Conservation (phyloP, 805 yeast genomes). For the Candida schatavii region DNA sequence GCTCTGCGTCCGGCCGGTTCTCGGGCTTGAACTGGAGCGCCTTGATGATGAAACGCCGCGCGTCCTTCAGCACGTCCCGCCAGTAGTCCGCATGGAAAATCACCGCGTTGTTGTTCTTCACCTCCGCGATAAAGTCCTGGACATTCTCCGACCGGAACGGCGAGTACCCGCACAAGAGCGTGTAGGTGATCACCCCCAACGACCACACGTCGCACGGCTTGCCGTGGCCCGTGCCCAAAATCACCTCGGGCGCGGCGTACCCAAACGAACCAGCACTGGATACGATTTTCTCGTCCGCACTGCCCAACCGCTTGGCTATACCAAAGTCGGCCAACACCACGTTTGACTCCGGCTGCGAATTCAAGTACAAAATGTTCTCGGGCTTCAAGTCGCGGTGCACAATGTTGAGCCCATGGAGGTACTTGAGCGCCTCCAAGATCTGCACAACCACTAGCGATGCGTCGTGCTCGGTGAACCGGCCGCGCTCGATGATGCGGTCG, state of each 20-base stretch:
- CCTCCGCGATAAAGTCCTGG: slow-evolving; percentile 77
- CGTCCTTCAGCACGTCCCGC: slow-evolving; percentile 75
- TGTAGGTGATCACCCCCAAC: slow-evolving; percentile 87
- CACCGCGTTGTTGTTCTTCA: slow-evolving; percentile 68
- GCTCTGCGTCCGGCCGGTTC: slow-evolving; percentile 64
- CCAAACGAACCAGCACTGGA: slow-evolving; percentile 91
- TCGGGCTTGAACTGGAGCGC: slow-evolving; percentile 68
- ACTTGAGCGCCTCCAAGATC: slow-evolving; percentile 71
- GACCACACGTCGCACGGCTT: slow-evolving; percentile 97
- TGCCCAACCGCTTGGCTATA: slow-evolving; percentile 73
- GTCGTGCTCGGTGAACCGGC: slow-evolving; percentile 84
- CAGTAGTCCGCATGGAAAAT: slow-evolving; percentile 85
- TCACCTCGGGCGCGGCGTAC: slow-evolving; percentile 95
- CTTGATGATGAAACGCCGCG: slow-evolving; percentile 71
- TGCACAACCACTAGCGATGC: slow-evolving; percentile 76
- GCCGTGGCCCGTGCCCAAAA: slow-evolving; percentile 81
- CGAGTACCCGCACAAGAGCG: slow-evolving; percentile 86
- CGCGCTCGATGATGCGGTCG: slow-evolving; percentile 77
- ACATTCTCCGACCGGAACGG: slow-evolving; percentile 87
- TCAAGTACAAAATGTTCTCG: slow-evolving; percentile 78
- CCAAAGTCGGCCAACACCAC: slow-evolving; percentile 95
- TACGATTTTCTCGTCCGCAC: slow-evolving; percentile 58
- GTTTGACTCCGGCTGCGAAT: slow-evolving; percentile 53
- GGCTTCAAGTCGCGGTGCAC: slow-evolving; percentile 96
- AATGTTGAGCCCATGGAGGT: slow-evolving; percentile 71